phyloP scores from a whole-genome alignment of 2,329 filamentous ascomycete genomes.

The Venturia asperata region DNA sequence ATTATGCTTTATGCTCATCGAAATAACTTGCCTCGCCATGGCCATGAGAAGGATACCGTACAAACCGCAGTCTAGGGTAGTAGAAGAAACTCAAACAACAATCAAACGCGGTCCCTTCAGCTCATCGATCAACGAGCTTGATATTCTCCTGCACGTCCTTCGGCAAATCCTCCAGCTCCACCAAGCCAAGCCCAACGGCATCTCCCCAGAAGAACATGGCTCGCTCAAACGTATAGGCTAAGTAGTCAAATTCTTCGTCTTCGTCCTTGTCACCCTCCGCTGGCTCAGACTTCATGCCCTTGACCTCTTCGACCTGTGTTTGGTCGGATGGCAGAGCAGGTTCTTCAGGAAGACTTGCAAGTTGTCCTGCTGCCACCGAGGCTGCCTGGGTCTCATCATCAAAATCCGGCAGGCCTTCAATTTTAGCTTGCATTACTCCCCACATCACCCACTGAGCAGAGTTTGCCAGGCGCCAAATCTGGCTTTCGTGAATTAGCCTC shows the following conservation, averaged over 20 bases:
- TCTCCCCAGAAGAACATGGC: conserved; percentile 95
- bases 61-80: not conserved
- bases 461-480: conserved; percentile 81
- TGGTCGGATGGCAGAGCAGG: conserved; percentile 15
- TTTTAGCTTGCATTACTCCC: conserved; percentile 92
- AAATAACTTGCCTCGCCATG: not conserved
- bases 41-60: not conserved
- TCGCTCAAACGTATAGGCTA: conserved; percentile 82
- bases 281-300: conserved; percentile 12
- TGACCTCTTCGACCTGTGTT: conserved; percentile 22
- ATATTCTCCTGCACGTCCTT: conserved; percentile 55
- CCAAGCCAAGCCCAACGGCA: conserved; percentile 66
- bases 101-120: not conserved
- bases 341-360: not conserved
- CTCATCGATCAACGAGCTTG: conserved; percentile 61
- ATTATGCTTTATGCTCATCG: too few relatives aligned
- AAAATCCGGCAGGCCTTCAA: conserved; percentile 60
- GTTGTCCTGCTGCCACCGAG: conserved; percentile 13
- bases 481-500: conserved; percentile 67
- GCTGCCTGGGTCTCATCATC: conserved; percentile 25
- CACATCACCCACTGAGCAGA: conserved; percentile 89
- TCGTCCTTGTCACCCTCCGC: conserved; percentile 25
- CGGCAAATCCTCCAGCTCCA: conserved; percentile 69
- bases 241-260: conserved; percentile 75
- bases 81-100: not conserved